Percentiles rank a stretch among this genome's conserved stretches.
Conservation (phyloP, 495 filamentous ascomycete species). For the Filosporella fistucella region DNA sequence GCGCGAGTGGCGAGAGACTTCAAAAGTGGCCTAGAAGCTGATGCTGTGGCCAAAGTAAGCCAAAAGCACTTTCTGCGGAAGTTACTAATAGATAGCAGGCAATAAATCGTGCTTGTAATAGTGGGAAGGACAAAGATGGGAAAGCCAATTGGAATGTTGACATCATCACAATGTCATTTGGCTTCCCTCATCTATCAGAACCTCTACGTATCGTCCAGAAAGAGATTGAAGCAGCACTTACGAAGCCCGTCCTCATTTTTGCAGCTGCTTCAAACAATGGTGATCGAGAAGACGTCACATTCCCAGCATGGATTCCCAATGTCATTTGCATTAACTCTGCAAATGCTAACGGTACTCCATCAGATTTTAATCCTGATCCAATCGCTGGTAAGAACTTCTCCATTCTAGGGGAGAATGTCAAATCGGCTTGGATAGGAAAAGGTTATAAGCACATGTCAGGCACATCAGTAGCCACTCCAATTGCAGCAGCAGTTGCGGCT, state of each 20-base stretch:
- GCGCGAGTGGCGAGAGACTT: conserved; percentile 13
- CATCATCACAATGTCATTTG: conserved; percentile 21
- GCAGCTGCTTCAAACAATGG: conserved; percentile 18
- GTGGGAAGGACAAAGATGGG: conserved; percentile 4
- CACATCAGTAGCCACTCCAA: conserved; percentile 7
- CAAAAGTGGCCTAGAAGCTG: not conserved
- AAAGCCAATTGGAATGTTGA: conserved; percentile 15
- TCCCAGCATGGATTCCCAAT: not conserved
- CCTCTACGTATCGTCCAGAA: not conserved
- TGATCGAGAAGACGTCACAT: not conserved
- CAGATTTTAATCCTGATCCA: conserved; percentile 2
- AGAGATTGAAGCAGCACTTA: conserved; percentile 7
- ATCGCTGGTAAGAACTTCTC: not conserved
- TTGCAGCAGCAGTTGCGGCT: conserved; percentile 5
- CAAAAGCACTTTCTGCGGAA: not conserved
- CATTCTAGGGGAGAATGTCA: conserved; percentile 3
- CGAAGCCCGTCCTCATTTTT: conserved; percentile 10
- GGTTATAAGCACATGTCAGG: not conserved
- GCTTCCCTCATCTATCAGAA: conserved; percentile 4
- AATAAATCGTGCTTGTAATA: conserved; percentile 3
- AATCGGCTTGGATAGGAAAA: conserved; percentile 2
- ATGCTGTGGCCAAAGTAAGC: conserved; percentile 12
- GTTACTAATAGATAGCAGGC: not conserved
- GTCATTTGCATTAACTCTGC: conserved; percentile 8
- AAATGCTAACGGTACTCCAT: not conserved